Base-by-base conservation (phyloP, 192 early-diverging fungal species). In the Coemansia sp. region DNA sequence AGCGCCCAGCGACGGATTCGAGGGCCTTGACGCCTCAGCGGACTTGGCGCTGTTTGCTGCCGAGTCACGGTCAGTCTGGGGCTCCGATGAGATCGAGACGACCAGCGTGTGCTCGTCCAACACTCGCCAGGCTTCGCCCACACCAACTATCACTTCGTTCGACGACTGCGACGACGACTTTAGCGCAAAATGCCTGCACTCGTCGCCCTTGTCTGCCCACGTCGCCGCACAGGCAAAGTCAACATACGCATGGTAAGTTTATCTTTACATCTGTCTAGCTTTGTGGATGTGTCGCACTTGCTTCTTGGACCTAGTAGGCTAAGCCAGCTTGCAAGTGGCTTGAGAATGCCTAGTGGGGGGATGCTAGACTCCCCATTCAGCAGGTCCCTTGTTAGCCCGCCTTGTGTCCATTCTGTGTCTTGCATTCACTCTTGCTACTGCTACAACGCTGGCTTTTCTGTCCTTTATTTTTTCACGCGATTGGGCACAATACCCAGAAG, bases 41-140 rank as follows among this genome's bases (percentile, higher is more conserved):
- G 81, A 84, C 71, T 57, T 84, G 61, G 81, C 76, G 39, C 73
- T 84, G 68, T 84, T 84, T 58, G 81, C 81, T 40, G 58, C 62
- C 16, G 81, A 76, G 58, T 9, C 65, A 11, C 76, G 74, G 50
- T 50, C 67, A n/a, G 73, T 62, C 31, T 83, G 81, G 76, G 57
- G 29, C 11, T 60, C 75, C 9, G 81, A 75, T 60, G 81, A 84
- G 57, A 74, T 79, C 22, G 77, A 79, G 20, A 63, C 76, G 13
- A 77, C 67, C 33, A 68, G 74, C 62, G 67, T 72, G 18, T 70
- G 72, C 67, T 70, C 76, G 24, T 34, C 49, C 49, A 72, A 66
- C 71, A 71, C 76, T 13, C 76, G 81, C 40, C 81, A 84, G 65
- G 71, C 81, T 33, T 84, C 81, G 74, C 81, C 81, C 50, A 72